A percentile compares a stretch with the other conserved stretches of the same genome.
Evolutionary conservation across 2,329 filamentous ascomycete genomes (phyloP).

Genomic region (Cladosporium cucumerinum): DNA sequence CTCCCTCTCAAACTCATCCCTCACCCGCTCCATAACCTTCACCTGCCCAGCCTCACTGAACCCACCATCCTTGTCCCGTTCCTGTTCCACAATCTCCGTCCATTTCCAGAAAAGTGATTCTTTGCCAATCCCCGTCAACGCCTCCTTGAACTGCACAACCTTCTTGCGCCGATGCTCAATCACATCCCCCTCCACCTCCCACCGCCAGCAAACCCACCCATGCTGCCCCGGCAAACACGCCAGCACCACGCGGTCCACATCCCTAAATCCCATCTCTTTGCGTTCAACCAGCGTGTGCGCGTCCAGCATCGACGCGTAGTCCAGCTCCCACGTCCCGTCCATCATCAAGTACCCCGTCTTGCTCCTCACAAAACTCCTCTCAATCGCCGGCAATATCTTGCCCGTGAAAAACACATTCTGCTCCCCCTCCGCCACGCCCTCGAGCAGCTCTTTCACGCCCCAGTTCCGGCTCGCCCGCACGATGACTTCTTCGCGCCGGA

Average conservation of each 20-base stretch:
- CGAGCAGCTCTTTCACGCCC: constrained; percentile 58
- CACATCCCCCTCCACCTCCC: constrained; percentile 41
- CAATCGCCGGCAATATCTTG: constrained; percentile 65
- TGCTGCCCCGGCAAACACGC: constrained; percentile 62
- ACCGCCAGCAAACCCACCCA: constrained; percentile 56
- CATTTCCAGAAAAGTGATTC: constrained; percentile 87
- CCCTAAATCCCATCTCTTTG: constrained; percentile 58
- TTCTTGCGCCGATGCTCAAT: constrained; percentile 67
- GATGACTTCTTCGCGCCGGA: constrained; percentile 75
- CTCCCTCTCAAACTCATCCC: constrained; percentile 69
- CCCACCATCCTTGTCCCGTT: constrained; percentile 72
- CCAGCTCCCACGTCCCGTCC: constrained; percentile 81
- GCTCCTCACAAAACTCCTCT: constrained; percentile 61
- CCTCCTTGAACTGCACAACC: constrained; percentile 76
- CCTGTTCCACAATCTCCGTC: constrained; percentile 89
- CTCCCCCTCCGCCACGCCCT: constrained; percentile 52
- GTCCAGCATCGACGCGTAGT: constrained; percentile 75
- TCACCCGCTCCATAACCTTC: constrained; percentile 68
- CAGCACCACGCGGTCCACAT: constrained; percentile 68
- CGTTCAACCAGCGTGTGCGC: constrained; percentile 65
- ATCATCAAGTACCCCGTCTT: constrained; percentile 89
- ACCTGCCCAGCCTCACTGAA: constrained; percentile 73
- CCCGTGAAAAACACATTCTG: constrained; percentile 57
- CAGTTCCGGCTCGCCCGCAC: constrained; percentile 74
- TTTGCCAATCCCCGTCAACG: constrained; percentile 71